Base-by-base conservation (phyloP, 192 early-diverging fungal species). In the Geranomyces variabilis region DNA sequence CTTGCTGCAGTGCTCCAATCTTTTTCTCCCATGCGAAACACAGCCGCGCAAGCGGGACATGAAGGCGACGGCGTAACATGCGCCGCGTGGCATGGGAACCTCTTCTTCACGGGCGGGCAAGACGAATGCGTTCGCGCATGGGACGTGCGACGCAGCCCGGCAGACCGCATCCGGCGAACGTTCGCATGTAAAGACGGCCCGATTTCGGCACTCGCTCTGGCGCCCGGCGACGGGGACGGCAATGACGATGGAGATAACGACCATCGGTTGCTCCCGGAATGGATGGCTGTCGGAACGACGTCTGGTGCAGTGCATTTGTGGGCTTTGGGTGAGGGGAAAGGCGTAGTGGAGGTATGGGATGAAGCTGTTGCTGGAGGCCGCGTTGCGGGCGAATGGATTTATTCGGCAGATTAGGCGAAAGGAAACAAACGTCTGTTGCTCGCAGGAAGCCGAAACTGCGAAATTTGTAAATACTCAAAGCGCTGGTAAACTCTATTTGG, bases 91-190 rank as follows among this genome's bases (percentile, higher is more conserved):
- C 28, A 24, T 1, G 21, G 26, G 0, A 36, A 29, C 13, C 36
- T 69, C 29, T 48, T 69, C 14, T 58, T 22, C 28, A 69, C 56
- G 53, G 49, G 67, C 31, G 67, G 67, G 21, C 67, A 53, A 19
- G 67, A 69, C 34, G 48, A 58, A 26, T 24, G 19, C 24, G 67
- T 69, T 28, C 22, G 67, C n/a, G 55, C 56, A 17, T 69, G 67
- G 67, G 67, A 69, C 34, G 67, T 69, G 53, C 48, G 67, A 9
- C 65, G 65, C 21, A 26, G 6, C 21, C 26, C 22, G 26, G 67
- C 26, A 19, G 67, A 69, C 22, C 48, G 26, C 13, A 26, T 69
- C 17, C 53, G 62, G 55, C 29, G 30, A n/a, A 51, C 56, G 10
- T n/a, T 69, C 10, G 67, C 24, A 10, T 53, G 67, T 1, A 22